Evolutionary conservation across 768 basidiomycete genomes (phyloP).

Genomic region (Russula lepida): DNA sequence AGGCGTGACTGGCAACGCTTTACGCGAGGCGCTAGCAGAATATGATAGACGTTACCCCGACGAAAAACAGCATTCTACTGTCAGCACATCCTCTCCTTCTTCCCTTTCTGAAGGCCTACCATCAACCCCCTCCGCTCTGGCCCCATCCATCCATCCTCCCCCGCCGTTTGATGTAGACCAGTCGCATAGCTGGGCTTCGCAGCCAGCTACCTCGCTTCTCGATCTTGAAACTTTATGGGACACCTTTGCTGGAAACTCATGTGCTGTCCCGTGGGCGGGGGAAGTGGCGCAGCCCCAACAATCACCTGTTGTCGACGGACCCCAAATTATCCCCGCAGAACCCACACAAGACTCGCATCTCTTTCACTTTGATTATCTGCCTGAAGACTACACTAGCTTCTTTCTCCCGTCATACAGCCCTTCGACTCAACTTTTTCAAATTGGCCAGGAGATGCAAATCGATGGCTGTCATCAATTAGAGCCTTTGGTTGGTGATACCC

Average conservation of each 20-base stretch:
- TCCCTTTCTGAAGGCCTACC: background rate
- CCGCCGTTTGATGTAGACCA: background rate
- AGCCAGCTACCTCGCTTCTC: background rate
- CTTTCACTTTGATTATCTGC: background rate
- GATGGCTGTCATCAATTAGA: background rate
- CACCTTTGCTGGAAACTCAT: background rate
- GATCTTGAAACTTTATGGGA: background rate
- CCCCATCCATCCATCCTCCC: background rate
- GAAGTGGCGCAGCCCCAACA: background rate
- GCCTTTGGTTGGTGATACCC: background rate
- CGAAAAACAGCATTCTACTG: background rate
- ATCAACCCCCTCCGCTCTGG: background rate
- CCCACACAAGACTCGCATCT: background rate
- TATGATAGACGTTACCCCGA: constrained; percentile 5
- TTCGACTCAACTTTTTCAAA: background rate
- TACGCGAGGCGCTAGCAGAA: background rate
- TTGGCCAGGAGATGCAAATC: background rate
- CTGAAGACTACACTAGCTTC: background rate
- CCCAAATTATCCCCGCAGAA: background rate
- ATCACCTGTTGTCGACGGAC: background rate
- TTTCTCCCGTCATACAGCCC: background rate
- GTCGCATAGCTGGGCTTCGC: background rate
- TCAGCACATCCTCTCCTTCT: background rate
- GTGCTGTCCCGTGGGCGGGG: background rate
- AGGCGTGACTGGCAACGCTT: constrained; percentile 11